Base-by-base conservation (phyloP, 176 grass and related monocot genomes). In the Phyllostachys edulis region DNA sequence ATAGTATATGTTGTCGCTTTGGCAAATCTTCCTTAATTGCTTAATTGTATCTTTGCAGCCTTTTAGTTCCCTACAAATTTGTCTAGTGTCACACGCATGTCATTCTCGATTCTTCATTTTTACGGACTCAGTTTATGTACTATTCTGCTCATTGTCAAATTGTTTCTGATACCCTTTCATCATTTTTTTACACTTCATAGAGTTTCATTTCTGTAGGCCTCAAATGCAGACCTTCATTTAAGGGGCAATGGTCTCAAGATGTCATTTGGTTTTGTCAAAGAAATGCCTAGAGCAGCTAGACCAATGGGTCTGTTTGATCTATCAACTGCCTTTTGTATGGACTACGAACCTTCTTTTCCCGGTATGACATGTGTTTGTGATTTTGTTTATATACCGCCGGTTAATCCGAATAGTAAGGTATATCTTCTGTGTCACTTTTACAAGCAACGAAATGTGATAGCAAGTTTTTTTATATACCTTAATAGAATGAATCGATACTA, bases 321-420 rank as follows among this genome's bases (percentile, higher is more conserved):
- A 29, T 45, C 67, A 52, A 7, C 80, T 90, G 32, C 82, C 88
- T 51, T 92, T 75, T 87, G 74, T 89, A 55, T 92, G 80, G 87
- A 75, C 57, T 71, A 68, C 90, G 66, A 46, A 90, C 37, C 83
- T 92, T 79, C 84, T 92, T 87, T 92, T 92, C n/a, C n/a, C n/a
- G n/a, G n/a, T n/a, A n/a, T n/a, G n/a, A n/a, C n/a, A 50, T 49
- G 37, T 36, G 5, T 63, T 50, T 77, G 34, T 36, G 8, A 6
- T 50, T 32, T 18, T 55, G 1, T 44, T 32, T 55, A 7, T 78
- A 55, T 40, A 60, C 8, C 3, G 20, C 17, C 3, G 4, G 15
- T 55, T 32, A 3, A 36, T 80, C 73, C 71, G 52, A 75, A 76
- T 39, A 27, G 20, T 82, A 13, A 65, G 55, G 11, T 69, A 41